Conservation (phyloP, 495 filamentous ascomycete genomes). For the Penicillium chermesinum region DNA sequence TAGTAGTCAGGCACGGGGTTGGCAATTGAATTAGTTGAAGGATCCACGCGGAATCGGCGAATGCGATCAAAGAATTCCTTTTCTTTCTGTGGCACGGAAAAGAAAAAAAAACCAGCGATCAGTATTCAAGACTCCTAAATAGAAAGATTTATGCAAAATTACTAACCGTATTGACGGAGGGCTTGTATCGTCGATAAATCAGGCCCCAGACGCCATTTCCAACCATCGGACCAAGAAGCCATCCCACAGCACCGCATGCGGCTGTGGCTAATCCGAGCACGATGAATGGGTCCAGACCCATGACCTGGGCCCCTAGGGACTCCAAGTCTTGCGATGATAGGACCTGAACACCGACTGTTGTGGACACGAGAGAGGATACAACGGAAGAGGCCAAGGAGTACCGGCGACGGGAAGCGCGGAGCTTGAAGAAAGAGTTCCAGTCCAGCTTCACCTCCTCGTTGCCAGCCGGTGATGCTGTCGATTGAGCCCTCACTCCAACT, state of each 20-base stretch:
- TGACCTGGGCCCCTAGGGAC: constrained; percentile 56
- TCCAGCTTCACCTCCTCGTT: constrained; percentile 50
- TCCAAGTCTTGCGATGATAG: constrained; percentile 65
- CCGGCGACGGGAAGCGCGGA: constrained; percentile 77
- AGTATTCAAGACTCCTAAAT: not conserved
- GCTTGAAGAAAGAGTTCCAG: constrained; percentile 91
- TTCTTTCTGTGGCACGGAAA: constrained; percentile 63
- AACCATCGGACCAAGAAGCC: constrained; percentile 77
- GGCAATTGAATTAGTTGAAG: constrained; percentile 57
- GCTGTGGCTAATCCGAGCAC: constrained; percentile 72
- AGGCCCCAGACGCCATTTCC: constrained; percentile 72
- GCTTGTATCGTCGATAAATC: constrained; percentile 58
- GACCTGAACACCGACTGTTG: constrained; percentile 55
- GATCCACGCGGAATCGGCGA: constrained; percentile 85
- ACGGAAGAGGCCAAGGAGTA: constrained; percentile 75
- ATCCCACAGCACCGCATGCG: constrained; percentile 68
- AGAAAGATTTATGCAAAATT: not conserved
- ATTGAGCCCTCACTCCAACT: constrained; percentile 34
- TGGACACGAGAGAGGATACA: constrained; percentile 53
- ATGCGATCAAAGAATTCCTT: constrained; percentile 85
- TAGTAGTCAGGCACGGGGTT: constrained; percentile 71
- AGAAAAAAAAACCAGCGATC: not conserved
- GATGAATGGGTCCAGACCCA: constrained; percentile 81
- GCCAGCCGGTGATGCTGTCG: constrained; percentile 23
- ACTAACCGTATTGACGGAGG: constrained; percentile 62